phyloP scores from a whole-genome alignment of 2,329 filamentous ascomycete species.

The Colletotrichum kahawae region DNA sequence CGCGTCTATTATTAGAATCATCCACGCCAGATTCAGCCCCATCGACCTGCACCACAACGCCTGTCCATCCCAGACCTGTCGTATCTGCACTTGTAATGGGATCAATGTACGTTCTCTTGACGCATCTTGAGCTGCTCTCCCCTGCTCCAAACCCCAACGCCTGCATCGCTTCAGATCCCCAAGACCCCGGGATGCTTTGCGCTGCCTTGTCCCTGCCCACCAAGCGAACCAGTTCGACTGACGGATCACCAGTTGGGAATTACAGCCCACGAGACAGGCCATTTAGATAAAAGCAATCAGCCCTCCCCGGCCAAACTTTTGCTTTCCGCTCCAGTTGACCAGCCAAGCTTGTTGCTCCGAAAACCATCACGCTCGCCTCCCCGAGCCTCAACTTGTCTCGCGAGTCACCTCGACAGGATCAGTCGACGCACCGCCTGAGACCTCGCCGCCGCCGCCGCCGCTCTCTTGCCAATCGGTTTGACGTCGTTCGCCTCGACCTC shows the following conservation, averaged over 20 bases:
- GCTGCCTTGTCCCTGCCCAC: not conserved
- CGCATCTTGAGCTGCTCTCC: conserved; percentile 8
- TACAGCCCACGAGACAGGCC: conserved; percentile 8
- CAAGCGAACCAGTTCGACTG: conserved; percentile 6
- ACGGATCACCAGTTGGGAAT: conserved; percentile 11
- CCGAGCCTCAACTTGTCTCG: conserved; percentile 15
- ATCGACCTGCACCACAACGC: conserved; percentile 42
- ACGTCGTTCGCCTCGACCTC: conserved; percentile 1
- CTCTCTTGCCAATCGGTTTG: not conserved
- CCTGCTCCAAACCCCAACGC: conserved; percentile 3
- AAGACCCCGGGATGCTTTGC: conserved; percentile 12
- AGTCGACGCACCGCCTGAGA: conserved; percentile 16
- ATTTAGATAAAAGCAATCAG: conserved; percentile 22
- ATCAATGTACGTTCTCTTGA: conserved; percentile 25
- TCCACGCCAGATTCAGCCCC: conserved; percentile 57
- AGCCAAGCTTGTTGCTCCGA: conserved; percentile 14
- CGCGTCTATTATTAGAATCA: conserved; percentile 58
- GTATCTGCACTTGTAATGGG: conserved; percentile 24
- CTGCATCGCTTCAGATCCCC: conserved; percentile 3
- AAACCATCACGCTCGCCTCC: not conserved
- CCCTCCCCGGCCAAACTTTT: conserved; percentile 6
- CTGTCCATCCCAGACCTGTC: conserved; percentile 28
- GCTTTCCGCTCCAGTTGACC: conserved; percentile 8
- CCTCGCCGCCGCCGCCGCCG: conserved; percentile 11
- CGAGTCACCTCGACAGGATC: not conserved